A percentile compares a stretch with the other conserved stretches of the same genome.
phyloP scores from a whole-genome alignment of 768 basidiomycete species.

The Dacryopinax spathularia region DNA sequence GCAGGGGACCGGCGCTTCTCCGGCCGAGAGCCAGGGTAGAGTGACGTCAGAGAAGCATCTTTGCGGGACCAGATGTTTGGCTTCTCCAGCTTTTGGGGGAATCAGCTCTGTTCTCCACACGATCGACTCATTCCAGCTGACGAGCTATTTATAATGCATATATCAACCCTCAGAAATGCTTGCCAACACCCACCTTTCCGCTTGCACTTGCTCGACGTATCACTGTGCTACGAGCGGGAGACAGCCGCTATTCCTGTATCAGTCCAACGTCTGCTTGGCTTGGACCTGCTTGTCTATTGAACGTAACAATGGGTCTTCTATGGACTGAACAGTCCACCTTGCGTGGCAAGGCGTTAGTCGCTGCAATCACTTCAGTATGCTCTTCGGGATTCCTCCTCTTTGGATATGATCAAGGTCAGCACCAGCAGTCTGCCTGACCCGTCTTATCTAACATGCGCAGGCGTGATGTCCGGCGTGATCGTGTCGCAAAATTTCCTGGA shows the following conservation, averaged over 20 bases:
- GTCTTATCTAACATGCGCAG: not conserved
- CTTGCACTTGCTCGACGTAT: too few relatives aligned
- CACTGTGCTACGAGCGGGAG: too few relatives aligned
- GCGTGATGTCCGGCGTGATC: not conserved
- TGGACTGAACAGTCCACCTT: not conserved
- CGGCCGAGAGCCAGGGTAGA: too few relatives aligned
- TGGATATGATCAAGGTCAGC: not conserved
- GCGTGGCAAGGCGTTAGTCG: not conserved
- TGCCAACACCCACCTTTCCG: too few relatives aligned
- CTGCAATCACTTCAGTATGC: not conserved
- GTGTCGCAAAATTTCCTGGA: not conserved
- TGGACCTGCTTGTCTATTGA: not conserved
- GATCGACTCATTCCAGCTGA: not conserved
- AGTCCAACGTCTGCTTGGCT: not conserved
- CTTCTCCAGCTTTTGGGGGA: not conserved
- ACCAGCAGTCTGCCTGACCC: not conserved
- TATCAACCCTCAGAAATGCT: not conserved
- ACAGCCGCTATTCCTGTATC: too few relatives aligned
- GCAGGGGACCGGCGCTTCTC: too few relatives aligned
- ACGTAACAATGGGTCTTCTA: not conserved
- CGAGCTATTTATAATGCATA: not conserved
- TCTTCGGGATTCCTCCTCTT: not conserved
- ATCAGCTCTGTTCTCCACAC: not conserved
- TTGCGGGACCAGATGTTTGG: not conserved
- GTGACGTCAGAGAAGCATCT: not conserved